Percentiles rank a stretch among this genome's conserved stretches.
Conservation (phyloP, 805 yeast species). For the Monosporozyma siamensis region DNA sequence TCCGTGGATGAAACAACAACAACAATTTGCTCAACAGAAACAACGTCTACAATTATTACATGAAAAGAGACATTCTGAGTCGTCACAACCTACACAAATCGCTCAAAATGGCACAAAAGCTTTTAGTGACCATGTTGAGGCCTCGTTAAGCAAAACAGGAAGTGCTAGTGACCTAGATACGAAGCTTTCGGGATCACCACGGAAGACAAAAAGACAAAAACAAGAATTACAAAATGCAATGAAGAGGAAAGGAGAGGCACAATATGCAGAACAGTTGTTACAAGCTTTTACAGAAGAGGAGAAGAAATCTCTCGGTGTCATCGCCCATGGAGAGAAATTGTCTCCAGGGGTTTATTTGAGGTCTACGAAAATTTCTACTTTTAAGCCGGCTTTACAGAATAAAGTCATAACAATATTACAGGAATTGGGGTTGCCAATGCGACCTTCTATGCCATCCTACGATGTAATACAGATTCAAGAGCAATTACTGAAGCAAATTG, state of each 20-base stretch:
- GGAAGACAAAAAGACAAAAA: constrained; percentile 27
- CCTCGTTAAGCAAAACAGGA: constrained; percentile 8
- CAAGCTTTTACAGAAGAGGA: constrained; percentile 57
- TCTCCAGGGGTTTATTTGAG: constrained; percentile 74
- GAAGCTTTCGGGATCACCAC: constrained; percentile 9
- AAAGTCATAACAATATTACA: constrained; percentile 53
- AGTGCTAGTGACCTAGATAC: neutral
- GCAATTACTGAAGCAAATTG: constrained; percentile 57
- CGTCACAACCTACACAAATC: neutral
- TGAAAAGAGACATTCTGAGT: constrained; percentile 10
- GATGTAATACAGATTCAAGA: constrained; percentile 72
- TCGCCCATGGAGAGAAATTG: constrained; percentile 64
- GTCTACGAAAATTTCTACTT: constrained; percentile 66
- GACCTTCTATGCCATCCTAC: constrained; percentile 83
- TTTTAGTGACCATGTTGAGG: neutral
- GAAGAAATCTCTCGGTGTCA: constrained; percentile 75
- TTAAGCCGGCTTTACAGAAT: constrained; percentile 66
- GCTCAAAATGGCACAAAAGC: neutral
- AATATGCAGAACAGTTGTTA: constrained; percentile 28
- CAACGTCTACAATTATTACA: constrained; percentile 27
- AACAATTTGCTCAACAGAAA: constrained; percentile 32
- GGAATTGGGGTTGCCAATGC: constrained; percentile 70
- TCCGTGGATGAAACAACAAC: constrained; percentile 37
- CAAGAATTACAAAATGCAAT: constrained; percentile 24
- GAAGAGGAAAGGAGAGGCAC: constrained; percentile 26